These are phyloP conservation scores for Leishmania major DNA, from an alignment of 208 protist genomes.

Conservation along the genomic window DNA sequence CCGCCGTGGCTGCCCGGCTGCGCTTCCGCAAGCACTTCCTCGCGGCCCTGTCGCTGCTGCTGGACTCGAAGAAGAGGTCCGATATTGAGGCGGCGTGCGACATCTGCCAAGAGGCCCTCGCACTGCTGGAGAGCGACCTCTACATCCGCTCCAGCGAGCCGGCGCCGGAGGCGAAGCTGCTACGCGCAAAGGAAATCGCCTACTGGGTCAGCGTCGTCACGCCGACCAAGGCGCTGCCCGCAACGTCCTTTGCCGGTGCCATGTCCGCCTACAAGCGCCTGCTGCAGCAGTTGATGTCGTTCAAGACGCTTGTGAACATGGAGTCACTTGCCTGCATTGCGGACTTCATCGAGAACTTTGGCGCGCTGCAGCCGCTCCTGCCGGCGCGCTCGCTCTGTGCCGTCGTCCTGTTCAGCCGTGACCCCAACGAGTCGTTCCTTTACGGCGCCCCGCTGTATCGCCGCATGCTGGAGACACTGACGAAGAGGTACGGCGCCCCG, in stretches of 20 bases:
- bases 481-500: conserved; percentile 67
- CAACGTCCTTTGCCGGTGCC: conserved; percentile 49
- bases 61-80: conserved; percentile 42
- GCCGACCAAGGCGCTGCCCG: conserved; percentile 51
- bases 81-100: conserved; percentile 63
- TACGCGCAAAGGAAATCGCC: conserved; percentile 54
- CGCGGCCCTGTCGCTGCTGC: conserved; percentile 48
- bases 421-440: conserved; percentile 79
- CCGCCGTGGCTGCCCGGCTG: conserved; percentile 57
- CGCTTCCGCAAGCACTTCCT: conserved; percentile 74
- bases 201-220: conserved; percentile 79
- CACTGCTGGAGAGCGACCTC: conserved; percentile 38
- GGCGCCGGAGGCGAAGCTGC: conserved; percentile 41
- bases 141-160: conserved; percentile 63
- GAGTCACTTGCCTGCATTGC: conserved; percentile 53
- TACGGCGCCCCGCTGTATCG: conserved; percentile 62
- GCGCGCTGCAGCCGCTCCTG: conserved; percentile 70
- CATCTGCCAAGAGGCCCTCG: conserved; percentile 47
- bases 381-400: conserved; percentile 66
- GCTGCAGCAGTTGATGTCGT: conserved; percentile 67
- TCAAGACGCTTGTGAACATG: conserved; percentile 48
- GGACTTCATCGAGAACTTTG: conserved; percentile 73
- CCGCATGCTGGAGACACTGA: conserved; percentile 58
- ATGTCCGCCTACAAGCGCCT: conserved; percentile 53
- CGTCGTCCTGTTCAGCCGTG: conserved; percentile 64